Conservation (phyloP, 2,329 filamentous ascomycete species). For the Penicillium vulpinum region DNA sequence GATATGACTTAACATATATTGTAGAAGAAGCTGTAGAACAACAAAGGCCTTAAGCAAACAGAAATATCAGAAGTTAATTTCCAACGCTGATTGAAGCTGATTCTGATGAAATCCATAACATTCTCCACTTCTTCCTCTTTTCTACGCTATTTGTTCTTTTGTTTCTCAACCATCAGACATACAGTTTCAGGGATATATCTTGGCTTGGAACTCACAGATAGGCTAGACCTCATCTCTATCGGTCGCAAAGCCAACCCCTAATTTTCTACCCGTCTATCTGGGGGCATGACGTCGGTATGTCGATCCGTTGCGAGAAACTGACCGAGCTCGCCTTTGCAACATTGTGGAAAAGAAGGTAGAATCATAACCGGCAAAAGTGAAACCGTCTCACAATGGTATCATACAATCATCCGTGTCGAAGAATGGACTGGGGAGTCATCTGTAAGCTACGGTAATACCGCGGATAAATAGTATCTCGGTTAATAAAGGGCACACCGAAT, state of each 20-base stretch:
- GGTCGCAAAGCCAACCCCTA: too few species aligned
- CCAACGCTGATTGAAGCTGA: not conserved
- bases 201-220: not conserved
- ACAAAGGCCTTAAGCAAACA: not conserved
- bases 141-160: not conserved
- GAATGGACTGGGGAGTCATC: not conserved
- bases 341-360: not conserved
- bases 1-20: too few species aligned
- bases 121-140: not conserved
- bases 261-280: not conserved
- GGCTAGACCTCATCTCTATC: too few species aligned
- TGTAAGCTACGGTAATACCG: not conserved
- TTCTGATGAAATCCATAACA: not conserved
- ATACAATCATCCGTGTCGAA: not conserved
- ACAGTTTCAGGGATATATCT: too few species aligned
- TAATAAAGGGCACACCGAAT: slow-evolving; percentile 15
- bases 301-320: slow-evolving; percentile 9
- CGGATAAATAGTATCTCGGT: slow-evolving; percentile 16
- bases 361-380: not conserved
- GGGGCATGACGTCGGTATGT: slow-evolving; percentile 22
- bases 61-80: not conserved
- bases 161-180: not conserved
- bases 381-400: not conserved
- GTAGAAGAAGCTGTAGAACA: too few species aligned
- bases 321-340: not conserved